phyloP scores from a whole-genome alignment of 1,284 basidiomycete species.

The Cutaneotrichosporon arboriforme region DNA sequence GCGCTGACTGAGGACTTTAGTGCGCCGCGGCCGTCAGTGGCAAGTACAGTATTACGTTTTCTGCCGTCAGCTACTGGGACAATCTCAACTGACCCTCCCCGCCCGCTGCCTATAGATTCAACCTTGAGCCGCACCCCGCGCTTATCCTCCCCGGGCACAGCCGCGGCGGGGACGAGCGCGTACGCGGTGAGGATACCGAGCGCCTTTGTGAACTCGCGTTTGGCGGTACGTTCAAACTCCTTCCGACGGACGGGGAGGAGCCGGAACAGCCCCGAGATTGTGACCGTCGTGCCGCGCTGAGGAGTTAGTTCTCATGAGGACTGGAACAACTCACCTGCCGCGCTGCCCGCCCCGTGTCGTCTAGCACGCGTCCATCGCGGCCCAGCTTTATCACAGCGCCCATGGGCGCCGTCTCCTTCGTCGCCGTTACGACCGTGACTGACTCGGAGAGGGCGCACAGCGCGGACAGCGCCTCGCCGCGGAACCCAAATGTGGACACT shows the following conservation, averaged over 20 bases:
- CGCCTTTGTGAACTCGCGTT: constrained; percentile 85
- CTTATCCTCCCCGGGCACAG: constrained; percentile 33
- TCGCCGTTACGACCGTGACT: constrained; percentile 69
- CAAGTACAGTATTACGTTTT: constrained; percentile 65
- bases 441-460: constrained; percentile 77
- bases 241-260: constrained; percentile 85
- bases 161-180: constrained; percentile 65
- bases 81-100: constrained; percentile 58
- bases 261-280: constrained; percentile 67
- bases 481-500: constrained; percentile 86
- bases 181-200: constrained; percentile 79
- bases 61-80: constrained; percentile 46
- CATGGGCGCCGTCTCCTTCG: constrained; percentile 63
- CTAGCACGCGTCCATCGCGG: constrained; percentile 57
- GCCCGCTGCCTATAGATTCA: constrained; percentile 51
- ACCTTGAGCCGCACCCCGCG: constrained; percentile 67
- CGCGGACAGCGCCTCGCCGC: constrained; percentile 91
- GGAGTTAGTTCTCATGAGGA: not conserved
- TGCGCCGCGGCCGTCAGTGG: constrained; percentile 62
- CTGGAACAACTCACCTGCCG: constrained; percentile 58
- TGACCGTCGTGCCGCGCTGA: constrained; percentile 82
- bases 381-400: constrained; percentile 72
- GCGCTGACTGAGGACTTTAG: constrained; percentile 64
- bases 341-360: constrained; percentile 58
- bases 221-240: constrained; percentile 82